phyloP scores from a whole-genome alignment of 768 basidiomycete genomes.

The Trametes coccinea region DNA sequence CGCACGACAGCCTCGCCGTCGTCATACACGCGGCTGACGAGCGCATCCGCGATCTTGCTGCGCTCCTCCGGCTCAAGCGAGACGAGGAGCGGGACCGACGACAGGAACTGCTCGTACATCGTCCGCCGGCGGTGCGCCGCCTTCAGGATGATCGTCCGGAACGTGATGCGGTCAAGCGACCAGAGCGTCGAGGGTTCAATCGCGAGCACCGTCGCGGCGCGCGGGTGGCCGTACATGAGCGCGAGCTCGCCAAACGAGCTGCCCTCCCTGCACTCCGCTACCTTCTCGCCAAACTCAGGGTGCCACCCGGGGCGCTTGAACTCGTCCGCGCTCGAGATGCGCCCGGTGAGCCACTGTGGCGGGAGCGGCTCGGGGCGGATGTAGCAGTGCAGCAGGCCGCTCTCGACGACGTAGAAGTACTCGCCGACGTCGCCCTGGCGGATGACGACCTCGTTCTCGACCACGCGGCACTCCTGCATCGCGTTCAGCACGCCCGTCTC shows the following conservation, averaged over 20 bases:
- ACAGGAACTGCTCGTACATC: conserved; percentile 96
- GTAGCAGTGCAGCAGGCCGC: conserved; percentile 82
- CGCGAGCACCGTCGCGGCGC: conserved; percentile 91
- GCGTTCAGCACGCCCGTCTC: conserved; percentile 90
- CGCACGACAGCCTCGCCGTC: conserved; percentile 87
- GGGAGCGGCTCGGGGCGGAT: conserved; percentile 68
- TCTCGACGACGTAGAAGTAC: conserved; percentile 96
- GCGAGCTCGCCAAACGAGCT: conserved; percentile 95
- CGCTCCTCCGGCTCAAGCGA: conserved; percentile 85
- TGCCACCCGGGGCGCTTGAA: conserved; percentile 67
- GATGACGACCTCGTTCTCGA: conserved; percentile 84
- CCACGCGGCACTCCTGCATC: conserved; percentile 84
- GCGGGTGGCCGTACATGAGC: conserved; percentile 96
- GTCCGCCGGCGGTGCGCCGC: conserved; percentile 86
- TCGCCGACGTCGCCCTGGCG: conserved; percentile 97
- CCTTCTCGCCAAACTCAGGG: conserved; percentile 74
- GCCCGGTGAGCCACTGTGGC: conserved; percentile 54
- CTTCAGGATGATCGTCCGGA: conserved; percentile 96
- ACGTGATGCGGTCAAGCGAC: conserved; percentile 96
- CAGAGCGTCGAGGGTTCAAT: conserved; percentile 83
- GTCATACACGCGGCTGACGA: conserved; percentile 77
- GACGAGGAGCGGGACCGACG: conserved; percentile 84
- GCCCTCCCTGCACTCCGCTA: conserved; percentile 82
- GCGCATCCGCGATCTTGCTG: conserved; percentile 96
- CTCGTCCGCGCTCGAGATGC: conserved; percentile 47